Evolutionary conservation across 306 rosid genomes (phyloP).

Genomic region (Vigna radiata): DNA sequence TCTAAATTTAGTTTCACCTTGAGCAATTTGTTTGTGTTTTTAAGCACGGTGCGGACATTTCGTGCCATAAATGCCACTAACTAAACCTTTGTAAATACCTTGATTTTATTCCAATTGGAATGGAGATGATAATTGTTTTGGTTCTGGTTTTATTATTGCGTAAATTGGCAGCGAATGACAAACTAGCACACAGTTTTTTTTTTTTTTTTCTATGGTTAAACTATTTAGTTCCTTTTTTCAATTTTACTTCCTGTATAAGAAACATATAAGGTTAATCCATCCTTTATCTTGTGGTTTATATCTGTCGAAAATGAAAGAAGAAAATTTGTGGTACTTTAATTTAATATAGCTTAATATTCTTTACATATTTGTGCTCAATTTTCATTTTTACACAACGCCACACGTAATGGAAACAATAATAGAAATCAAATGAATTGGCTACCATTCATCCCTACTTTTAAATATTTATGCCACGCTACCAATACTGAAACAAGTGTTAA

Average conservation of each 20-base stretch:
- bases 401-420: too few relatives aligned
- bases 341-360: neutral
- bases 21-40: neutral
- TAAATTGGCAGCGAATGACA: neutral
- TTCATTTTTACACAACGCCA: too few relatives aligned
- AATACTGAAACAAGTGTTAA: too few relatives aligned
- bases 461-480: too few relatives aligned
- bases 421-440: neutral
- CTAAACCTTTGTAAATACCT: neutral
- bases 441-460: too few relatives aligned
- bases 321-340: too few relatives aligned
- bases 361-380: too few relatives aligned
- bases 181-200: neutral
- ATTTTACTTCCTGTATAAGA: too few relatives aligned
- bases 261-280: too few relatives aligned
- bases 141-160: neutral
- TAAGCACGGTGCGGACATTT: neutral
- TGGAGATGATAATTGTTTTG: neutral
- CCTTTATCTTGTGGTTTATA: neutral
- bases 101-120: neutral
- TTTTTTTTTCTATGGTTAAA: neutral
- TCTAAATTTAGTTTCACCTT: slow-evolving; percentile 3
- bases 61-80: neutral
- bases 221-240: neutral
- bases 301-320: too few relatives aligned